Evolutionary conservation across 306 rosid species (phyloP).

Genomic region (Lathyrus oleraceus): DNA sequence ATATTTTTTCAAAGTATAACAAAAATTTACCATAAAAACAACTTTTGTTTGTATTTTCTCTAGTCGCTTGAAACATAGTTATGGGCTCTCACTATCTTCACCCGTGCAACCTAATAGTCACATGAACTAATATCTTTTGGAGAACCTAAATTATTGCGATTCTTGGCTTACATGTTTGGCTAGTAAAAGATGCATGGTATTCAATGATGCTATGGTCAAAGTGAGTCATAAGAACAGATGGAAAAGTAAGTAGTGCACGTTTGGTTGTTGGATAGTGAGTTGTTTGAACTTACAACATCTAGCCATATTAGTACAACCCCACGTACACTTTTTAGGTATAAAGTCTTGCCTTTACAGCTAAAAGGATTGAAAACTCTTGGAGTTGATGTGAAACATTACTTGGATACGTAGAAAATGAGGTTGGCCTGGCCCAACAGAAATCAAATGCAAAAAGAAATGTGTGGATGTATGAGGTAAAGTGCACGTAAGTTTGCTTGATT

Average conservation of each 20-base stretch:
- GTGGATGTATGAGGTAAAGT: not conserved
- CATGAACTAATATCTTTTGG: conserved; percentile 12
- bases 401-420: conserved; percentile 22
- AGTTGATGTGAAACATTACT: conserved; percentile 20
- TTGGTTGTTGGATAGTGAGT: conserved; percentile 52
- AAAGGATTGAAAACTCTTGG: conserved; percentile 30
- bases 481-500: not conserved
- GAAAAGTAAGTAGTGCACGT: conserved; percentile 56
- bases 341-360: conserved; percentile 53
- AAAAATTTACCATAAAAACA: not conserved
- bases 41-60: not conserved
- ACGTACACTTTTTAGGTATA: conserved; percentile 46
- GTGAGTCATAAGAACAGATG: conserved; percentile 43
- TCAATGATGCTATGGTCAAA: conserved; percentile 36
- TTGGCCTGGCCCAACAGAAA: not conserved
- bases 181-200: conserved; percentile 32
- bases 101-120: conserved; percentile 7
- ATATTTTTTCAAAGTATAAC: too few species aligned
- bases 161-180: conserved; percentile 36
- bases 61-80: conserved; percentile 9
- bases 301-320: conserved; percentile 32
- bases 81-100: conserved; percentile 17
- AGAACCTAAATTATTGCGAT: conserved; percentile 26
- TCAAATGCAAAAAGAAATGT: not conserved
- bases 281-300: conserved; percentile 39